These are phyloP conservation scores for Solanum pimpinellifolium DNA, from an alignment of 257 asterid genomes.

Conservation along the genomic window DNA sequence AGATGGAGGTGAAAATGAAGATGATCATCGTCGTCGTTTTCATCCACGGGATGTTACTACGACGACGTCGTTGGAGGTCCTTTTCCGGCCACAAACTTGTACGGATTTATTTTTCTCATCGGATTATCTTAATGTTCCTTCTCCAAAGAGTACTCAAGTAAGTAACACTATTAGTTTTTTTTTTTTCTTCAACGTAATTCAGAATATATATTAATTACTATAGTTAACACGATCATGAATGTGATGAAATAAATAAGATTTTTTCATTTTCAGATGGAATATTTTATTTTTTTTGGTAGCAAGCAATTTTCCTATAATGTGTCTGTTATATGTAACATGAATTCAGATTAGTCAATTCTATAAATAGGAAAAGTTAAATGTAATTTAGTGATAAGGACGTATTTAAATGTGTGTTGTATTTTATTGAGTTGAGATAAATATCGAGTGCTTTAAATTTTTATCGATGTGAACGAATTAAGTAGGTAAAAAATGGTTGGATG, in stretches of 20 bases:
- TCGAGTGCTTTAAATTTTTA: rapidly evolving
- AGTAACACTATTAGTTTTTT: no score
- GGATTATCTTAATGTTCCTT: constrained; percentile 7
- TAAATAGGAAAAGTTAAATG: no score
- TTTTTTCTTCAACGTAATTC: neutral
- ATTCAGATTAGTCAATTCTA: no score
- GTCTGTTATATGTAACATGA: neutral
- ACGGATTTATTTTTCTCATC: constrained; percentile 24
- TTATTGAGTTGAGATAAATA: neutral
- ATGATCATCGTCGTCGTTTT: neutral
- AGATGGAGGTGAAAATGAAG: neutral
- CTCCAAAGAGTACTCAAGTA: constrained; percentile 10
- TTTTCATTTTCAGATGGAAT: neutral
- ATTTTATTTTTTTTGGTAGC: no score
- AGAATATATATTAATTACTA: neutral
- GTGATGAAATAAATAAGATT: neutral
- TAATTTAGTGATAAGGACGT: no score
- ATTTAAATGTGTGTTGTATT: no score
- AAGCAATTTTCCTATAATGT: no score
- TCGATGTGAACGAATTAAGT: neutral
- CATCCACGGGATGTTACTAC: neutral
- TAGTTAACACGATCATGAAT: neutral
- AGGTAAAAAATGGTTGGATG: neutral
- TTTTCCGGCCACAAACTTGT: constrained; percentile 38
- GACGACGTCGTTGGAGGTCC: constrained; percentile 16